These are phyloP conservation scores for Termitomyces sp. DNA, from an alignment of 1,284 basidiomycete genomes.

Conservation along the genomic window DNA sequence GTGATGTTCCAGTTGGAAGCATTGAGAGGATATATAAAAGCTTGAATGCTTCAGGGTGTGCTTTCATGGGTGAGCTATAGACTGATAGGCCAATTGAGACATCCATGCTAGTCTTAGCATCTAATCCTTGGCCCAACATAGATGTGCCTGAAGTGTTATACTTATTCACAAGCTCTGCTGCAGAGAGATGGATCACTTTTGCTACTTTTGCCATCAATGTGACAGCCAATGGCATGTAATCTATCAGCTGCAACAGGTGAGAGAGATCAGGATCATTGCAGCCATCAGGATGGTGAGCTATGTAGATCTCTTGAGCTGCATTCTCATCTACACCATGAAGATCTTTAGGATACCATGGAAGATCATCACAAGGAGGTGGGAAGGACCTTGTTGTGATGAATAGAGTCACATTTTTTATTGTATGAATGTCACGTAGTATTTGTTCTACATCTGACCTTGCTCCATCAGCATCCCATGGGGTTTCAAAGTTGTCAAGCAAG, in stretches of 20 bases:
- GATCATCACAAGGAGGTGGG: slow-evolving; percentile 14
- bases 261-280: slow-evolving; percentile 13
- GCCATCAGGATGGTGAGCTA: slow-evolving; percentile 14
- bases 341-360: slow-evolving; percentile 13
- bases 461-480: slow-evolving; percentile 7
- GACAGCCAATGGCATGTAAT: slow-evolving; percentile 21
- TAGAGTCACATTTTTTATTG: slow-evolving; percentile 16
- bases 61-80: slow-evolving; percentile 7
- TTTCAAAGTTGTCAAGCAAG: slow-evolving; percentile 11
- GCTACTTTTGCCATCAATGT: slow-evolving; percentile 4
- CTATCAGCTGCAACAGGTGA: slow-evolving; percentile 19
- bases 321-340: slow-evolving; percentile 8
- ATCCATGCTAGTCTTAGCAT: slow-evolving; percentile 9
- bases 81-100: slow-evolving; percentile 9
- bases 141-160: slow-evolving; percentile 1
- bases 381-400: slow-evolving; percentile 20
- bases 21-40: slow-evolving; percentile 7
- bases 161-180: slow-evolving; percentile 1
- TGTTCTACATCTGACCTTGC: slow-evolving; percentile 12
- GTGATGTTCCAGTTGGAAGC: slow-evolving; percentile 7
- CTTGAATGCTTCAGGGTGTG: slow-evolving; percentile 4
- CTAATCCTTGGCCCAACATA: slow-evolving; percentile 6
- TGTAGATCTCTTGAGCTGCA: slow-evolving; percentile 18
- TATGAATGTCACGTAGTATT: slow-evolving; percentile 12
- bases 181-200: not conserved